Conservation (phyloP, 192 early-diverging fungal species). For the Mortierella antarctica region DNA sequence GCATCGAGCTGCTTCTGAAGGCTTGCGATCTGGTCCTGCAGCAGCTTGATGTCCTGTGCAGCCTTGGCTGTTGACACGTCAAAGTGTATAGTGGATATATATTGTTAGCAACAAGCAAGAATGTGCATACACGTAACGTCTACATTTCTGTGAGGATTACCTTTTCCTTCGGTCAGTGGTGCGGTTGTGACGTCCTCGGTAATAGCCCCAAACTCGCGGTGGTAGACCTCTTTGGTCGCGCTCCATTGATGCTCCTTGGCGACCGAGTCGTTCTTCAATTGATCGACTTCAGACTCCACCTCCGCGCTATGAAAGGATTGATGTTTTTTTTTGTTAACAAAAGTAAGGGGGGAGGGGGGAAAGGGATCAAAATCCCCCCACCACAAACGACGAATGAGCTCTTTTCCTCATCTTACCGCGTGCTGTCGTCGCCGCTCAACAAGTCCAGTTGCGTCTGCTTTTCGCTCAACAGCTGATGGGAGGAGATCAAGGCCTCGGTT, state of each 20-base stretch:
- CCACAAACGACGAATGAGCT: background rate
- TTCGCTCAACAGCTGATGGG: constrained; percentile 6
- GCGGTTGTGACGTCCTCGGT: constrained; percentile 3
- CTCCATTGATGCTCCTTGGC: constrained; percentile 42
- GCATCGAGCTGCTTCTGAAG: constrained; percentile 43
- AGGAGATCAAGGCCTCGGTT: constrained; percentile 16
- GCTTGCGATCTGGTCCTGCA: constrained; percentile 45
- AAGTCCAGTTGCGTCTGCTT: constrained; percentile 17
- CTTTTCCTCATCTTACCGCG: constrained; percentile 11
- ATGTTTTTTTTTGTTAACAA: background rate
- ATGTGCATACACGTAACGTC: background rate
- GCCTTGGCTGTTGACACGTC: constrained; percentile 19
- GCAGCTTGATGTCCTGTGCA: constrained; percentile 32
- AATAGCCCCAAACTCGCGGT: constrained; percentile 43
- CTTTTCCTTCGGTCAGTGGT: constrained; percentile 32
- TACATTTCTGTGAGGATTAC: background rate
- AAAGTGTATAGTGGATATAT: background rate
- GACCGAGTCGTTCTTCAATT: constrained; percentile 5
- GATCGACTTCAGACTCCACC: constrained; percentile 18
- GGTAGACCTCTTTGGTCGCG: constrained; percentile 47
- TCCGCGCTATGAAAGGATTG: background rate
- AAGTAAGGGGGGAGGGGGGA: background rate
- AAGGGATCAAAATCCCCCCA: background rate
- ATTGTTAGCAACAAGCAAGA: background rate
- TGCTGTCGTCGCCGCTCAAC: constrained; percentile 5